Conservation (phyloP, 129 eudicot species). For the Calendula officinalis region DNA sequence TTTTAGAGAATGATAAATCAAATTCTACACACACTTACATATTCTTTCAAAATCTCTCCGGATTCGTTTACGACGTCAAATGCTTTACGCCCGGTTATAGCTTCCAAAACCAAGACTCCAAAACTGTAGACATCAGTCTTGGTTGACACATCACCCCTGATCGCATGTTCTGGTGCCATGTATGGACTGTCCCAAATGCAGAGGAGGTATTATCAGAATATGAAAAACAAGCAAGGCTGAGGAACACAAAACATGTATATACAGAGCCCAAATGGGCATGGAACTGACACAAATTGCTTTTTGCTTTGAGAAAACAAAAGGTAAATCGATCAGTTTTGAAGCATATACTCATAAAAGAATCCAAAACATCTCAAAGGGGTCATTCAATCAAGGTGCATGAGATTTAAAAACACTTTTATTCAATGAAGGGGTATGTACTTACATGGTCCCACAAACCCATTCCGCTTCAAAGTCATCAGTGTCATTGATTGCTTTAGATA, state of each 20-base stretch:
- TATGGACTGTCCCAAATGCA: neutral
- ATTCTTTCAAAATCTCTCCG: neutral
- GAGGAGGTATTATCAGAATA: no score
- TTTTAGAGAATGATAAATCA: no score
- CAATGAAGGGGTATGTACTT: neutral
- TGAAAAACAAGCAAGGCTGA: no score
- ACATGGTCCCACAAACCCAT: neutral
- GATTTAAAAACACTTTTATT: no score
- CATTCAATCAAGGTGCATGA: no score
- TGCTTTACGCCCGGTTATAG: neutral
- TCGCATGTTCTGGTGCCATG: conserved; percentile 9
- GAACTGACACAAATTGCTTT: no score
- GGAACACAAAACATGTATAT: no score
- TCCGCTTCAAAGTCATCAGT: neutral
- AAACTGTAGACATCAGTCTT: conserved; percentile 13
- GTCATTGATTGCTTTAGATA: neutral
- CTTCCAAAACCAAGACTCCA: conserved; percentile 9
- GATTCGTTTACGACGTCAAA: neutral
- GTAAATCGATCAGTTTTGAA: no score
- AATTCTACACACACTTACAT: neutral
- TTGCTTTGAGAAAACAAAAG: no score
- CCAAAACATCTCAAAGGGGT: no score
- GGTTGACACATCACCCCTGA: neutral
- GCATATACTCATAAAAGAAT: no score
- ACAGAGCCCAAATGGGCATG: no score